A percentile compares a stretch with the other conserved stretches of the same genome.
These are phyloP conservation scores for Backusella liffmaniae DNA, from an alignment of 192 early-diverging fungal species.

Conservation along the genomic window DNA sequence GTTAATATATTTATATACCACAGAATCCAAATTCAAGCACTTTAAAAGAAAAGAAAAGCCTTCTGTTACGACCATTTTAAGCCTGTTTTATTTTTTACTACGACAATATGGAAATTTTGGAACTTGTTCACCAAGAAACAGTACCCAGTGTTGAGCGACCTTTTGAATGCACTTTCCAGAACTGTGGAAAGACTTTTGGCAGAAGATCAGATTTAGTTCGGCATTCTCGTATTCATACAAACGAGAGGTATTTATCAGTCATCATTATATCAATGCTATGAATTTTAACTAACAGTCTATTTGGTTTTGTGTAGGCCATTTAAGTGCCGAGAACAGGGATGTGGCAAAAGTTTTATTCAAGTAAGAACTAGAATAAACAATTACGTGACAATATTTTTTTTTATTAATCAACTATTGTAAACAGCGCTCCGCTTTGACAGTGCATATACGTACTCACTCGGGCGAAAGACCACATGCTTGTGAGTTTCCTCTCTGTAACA, in stretches of 20 bases:
- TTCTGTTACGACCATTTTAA: not conserved
- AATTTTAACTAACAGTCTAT: not conserved
- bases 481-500: conserved; percentile 65
- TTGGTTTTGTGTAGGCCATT: conserved; percentile 52
- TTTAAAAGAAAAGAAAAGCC: not conserved
- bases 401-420: not conserved
- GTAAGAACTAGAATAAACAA: conserved; percentile 54
- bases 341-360: conserved; percentile 82
- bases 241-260: conserved; percentile 57
- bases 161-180: conserved; percentile 57
- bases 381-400: conserved; percentile 18
- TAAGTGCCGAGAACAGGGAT: conserved; percentile 58
- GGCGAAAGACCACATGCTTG: conserved; percentile 72
- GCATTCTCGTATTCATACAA: conserved; percentile 78
- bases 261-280: not conserved
- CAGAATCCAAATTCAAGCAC: not conserved
- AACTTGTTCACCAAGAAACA: conserved; percentile 55
- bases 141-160: conserved; percentile 46
- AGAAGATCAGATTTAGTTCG: conserved; percentile 69
- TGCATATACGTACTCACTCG: conserved; percentile 75
- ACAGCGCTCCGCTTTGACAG: conserved; percentile 76
- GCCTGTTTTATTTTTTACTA: not conserved
- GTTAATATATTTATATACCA: not conserved
- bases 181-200: conserved; percentile 70
- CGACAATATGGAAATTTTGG: conserved; percentile 57